Evolutionary conservation across 352 stramenopile genomes (phyloP), one percentile per base, ranked within the genome.

Genomic region (Globisporangium okanoganense): DNA sequence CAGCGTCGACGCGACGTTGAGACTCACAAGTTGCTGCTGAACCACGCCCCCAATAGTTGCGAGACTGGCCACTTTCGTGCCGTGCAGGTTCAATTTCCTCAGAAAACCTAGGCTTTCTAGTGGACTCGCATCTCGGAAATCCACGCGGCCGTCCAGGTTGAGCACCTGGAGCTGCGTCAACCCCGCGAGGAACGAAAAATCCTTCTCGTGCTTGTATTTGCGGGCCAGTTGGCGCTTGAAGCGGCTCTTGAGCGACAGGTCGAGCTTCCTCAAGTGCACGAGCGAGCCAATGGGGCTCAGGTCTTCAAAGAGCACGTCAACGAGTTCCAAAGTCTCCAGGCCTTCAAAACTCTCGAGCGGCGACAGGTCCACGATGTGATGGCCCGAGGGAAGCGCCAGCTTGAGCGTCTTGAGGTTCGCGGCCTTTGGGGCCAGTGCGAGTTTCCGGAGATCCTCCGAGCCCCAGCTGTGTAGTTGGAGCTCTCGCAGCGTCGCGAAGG

Each of bases 1-100:
- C 47, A 74, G 77, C 29, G 76, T 86, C 14, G 73, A 71, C n/a
- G 72, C 75, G n/a, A 88, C 51, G 35, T 82, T 72, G 2, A 88
- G 65, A 50, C 74, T 52, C 49, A 79, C 67, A 18, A 88, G 65
- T 18, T 62, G 69, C 5, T 65, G 71, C 13, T 86, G 41, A 1
- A 38, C 29, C 12, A 62, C 6, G 14, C 2, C 20, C 24, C 13
- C 62, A 33, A 88, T 54, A 7, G 75, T 58, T 27, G 66, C 41
- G 0, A 68, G 69, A 29, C 77, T 69, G 6, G 78, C 58, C 43
- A 88, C 71, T 55, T 84, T 84, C 10, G 79, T 85, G 25, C 74
- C 70, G 38, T 84, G 78, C 3, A 88, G 60, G 45, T 62, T 79
- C 29, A 88, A 49, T 36, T 67, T 66, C 40, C 71, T 67, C 56